Evolutionary conservation across 2,329 filamentous ascomycete genomes (phyloP).

Genomic region (Talaromyces sp.): DNA sequence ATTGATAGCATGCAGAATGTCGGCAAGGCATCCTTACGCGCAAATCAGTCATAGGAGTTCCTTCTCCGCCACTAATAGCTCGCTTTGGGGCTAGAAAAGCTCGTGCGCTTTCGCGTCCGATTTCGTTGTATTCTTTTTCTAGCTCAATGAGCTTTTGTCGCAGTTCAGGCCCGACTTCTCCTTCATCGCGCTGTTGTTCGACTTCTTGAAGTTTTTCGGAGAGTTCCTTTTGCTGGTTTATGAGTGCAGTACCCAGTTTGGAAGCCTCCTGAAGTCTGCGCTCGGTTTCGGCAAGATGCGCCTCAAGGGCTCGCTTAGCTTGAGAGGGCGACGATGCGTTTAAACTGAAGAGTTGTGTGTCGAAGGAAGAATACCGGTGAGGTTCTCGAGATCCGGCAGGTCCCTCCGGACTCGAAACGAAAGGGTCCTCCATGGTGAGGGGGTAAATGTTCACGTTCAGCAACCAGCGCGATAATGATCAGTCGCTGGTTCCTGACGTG

Average conservation of each 20-base stretch:
- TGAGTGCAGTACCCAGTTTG: conserved; percentile 76
- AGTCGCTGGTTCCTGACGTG: conserved; percentile 11
- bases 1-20: background rate
- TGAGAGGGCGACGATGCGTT: conserved; percentile 80
- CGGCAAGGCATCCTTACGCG: conserved; percentile 31
- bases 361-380: conserved; percentile 77
- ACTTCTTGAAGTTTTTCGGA: conserved; percentile 78
- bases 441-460: conserved; percentile 14
- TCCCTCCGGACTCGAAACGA: conserved; percentile 45
- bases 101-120: conserved; percentile 81
- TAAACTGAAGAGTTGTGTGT: conserved; percentile 71
- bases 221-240: conserved; percentile 80
- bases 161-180: conserved; percentile 75
- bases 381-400: conserved; percentile 36
- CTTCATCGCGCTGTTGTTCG: conserved; percentile 67
- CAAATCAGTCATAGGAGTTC: conserved; percentile 37
- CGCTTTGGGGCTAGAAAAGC: conserved; percentile 80
- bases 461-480: conserved; percentile 8
- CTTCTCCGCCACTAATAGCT: conserved; percentile 65
- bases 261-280: conserved; percentile 86
- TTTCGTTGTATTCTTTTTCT: conserved; percentile 91
- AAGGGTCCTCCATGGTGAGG: conserved; percentile 49
- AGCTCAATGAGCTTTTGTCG: conserved; percentile 77
- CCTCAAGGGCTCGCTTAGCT: conserved; percentile 80
- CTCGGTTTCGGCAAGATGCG: conserved; percentile 88